Conservation (phyloP, 176 grass and related monocot species). For the Oryza glaberrima region DNA sequence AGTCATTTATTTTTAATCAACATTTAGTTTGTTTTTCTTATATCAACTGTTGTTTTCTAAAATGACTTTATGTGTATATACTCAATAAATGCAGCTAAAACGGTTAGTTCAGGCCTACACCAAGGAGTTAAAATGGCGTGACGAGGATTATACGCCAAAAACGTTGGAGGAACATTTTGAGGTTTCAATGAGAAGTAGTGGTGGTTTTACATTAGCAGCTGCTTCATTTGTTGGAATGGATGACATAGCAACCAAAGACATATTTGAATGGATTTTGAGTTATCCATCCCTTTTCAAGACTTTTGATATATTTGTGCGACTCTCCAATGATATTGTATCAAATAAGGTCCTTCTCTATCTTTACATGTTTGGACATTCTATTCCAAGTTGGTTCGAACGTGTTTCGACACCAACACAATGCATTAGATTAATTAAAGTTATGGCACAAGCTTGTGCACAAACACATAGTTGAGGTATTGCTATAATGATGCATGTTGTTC, state of each 20-base stretch:
- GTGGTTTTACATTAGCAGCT: not conserved
- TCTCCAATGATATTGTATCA: slow-evolving; percentile 54
- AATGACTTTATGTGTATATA: not conserved
- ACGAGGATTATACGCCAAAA: slow-evolving; percentile 35
- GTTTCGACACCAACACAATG: not conserved
- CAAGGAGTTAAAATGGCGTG: slow-evolving; percentile 52
- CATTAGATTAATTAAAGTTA: no score
- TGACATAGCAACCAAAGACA: slow-evolving; percentile 14
- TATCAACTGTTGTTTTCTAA: not conserved
- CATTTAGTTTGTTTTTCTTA: no score
- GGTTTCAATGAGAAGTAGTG: slow-evolving; percentile 35
- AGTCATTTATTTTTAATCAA: slow-evolving; percentile 1
- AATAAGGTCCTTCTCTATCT: slow-evolving; percentile 28
- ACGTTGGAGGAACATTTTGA: slow-evolving; percentile 46
- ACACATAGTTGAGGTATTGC: not conserved
- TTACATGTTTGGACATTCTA: not conserved
- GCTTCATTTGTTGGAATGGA: slow-evolving; percentile 43
- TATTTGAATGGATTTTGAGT: slow-evolving; percentile 39
- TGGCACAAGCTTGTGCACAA: not conserved
- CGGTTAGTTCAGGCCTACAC: slow-evolving; percentile 24
- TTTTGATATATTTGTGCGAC: slow-evolving; percentile 34
- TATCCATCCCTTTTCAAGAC: slow-evolving; percentile 33
- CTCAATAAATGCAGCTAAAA: slow-evolving; percentile 37
- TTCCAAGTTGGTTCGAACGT: not conserved
- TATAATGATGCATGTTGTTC: not conserved